Conservation (phyloP, 345 rosid species). For the Pistacia integerrima region DNA sequence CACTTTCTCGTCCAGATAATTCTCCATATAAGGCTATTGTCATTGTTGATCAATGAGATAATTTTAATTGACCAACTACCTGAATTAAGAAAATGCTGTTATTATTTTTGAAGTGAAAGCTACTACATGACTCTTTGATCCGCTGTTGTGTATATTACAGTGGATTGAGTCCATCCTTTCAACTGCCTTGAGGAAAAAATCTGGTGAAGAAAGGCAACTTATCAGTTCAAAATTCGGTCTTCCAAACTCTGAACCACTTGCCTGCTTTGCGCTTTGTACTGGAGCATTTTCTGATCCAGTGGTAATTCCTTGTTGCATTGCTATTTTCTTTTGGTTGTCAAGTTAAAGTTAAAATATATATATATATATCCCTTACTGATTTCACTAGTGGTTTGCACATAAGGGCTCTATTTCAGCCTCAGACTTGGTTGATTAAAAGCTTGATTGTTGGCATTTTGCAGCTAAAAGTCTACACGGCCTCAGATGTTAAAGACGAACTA, state of each 20-base stretch:
- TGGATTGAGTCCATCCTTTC: constrained; percentile 87
- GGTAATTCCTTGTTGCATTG: constrained; percentile 45
- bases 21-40: background rate
- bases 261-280: constrained; percentile 83
- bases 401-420: constrained; percentile 6
- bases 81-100: background rate
- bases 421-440: background rate
- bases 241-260: constrained; percentile 51
- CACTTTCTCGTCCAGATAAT: background rate
- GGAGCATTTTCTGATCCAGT: constrained; percentile 84
- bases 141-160: constrained; percentile 40
- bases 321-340: background rate
- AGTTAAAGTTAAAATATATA: background rate
- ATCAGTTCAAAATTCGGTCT: constrained; percentile 64
- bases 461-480: constrained; percentile 73
- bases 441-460: constrained; percentile 26
- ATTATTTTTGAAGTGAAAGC: background rate
- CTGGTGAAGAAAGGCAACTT: constrained; percentile 65
- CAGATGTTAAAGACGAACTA: constrained; percentile 62
- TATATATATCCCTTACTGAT: background rate
- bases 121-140: constrained; percentile 8
- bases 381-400: background rate
- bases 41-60: background rate
- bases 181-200: constrained; percentile 72
- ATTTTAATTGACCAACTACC: background rate